phyloP scores from a whole-genome alignment of 2,329 filamentous ascomycete species.

The Coniochaeta sp. region DNA sequence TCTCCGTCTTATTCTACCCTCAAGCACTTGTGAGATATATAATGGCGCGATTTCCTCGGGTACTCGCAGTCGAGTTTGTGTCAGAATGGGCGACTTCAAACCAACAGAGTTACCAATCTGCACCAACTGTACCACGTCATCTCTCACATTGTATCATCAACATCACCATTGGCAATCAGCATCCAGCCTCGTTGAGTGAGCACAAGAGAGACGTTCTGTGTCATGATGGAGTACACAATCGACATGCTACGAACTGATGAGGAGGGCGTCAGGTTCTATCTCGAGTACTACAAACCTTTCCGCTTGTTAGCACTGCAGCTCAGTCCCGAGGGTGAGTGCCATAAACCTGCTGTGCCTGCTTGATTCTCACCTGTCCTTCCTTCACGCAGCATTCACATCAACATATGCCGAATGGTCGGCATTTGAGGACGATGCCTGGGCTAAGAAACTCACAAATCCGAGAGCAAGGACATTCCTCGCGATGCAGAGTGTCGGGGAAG shows the following conservation, averaged over 20 bases:
- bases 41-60: no score
- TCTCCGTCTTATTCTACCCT: no score
- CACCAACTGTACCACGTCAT: no score
- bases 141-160: no score
- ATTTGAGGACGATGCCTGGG: neutral
- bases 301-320: conserved; percentile 2
- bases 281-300: conserved; percentile 1
- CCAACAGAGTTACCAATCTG: no score
- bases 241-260: neutral
- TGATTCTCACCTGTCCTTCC: no score
- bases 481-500: no score
- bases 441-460: neutral
- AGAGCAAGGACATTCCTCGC: neutral
- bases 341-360: neutral
- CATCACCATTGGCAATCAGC: no score
- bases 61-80: neutral
- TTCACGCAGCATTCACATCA: neutral
- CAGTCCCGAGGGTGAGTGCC: neutral
- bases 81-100: neutral
- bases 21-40: no score
- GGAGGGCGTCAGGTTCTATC: neutral
- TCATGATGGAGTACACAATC: neutral
- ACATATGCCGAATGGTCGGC: neutral
- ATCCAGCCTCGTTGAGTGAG: neutral
- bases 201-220: no score